Evolutionary conservation across 2,329 filamentous ascomycete species (phyloP).

Genomic region (Aspergillus pseudoterreus): DNA sequence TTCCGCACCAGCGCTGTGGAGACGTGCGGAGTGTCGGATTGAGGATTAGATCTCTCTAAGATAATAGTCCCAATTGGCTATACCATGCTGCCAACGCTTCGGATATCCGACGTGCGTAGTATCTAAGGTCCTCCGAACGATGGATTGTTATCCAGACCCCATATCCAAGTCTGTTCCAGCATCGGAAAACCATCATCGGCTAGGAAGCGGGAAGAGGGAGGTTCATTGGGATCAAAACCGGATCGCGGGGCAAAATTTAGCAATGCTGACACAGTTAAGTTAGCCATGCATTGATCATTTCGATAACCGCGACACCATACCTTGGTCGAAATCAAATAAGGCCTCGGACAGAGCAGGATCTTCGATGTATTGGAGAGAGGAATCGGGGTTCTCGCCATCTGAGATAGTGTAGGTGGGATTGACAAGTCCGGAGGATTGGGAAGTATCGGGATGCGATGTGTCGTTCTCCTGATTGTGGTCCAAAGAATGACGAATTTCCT

Average conservation of each 20-base stretch:
- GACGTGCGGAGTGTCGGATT: too few relatives aligned
- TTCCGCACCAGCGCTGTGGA: too few relatives aligned
- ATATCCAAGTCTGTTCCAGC: constrained; percentile 21
- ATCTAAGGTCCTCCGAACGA: not conserved
- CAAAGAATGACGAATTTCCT: too few relatives aligned
- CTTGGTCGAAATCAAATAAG: constrained; percentile 19
- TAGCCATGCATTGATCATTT: not conserved
- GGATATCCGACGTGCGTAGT: not conserved
- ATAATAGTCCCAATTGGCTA: not conserved
- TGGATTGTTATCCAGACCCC: constrained; percentile 14
- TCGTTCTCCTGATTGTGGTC: not conserved
- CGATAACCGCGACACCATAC: not conserved
- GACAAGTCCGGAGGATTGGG: not conserved
- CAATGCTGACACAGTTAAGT: constrained; percentile 1
- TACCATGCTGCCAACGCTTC: too few relatives aligned
- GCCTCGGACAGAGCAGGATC: constrained; percentile 17
- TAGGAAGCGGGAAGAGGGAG: constrained; percentile 3
- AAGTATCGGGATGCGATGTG: not conserved
- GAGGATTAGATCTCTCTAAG: too few relatives aligned
- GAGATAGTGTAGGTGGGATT: too few relatives aligned
- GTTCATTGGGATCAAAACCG: not conserved
- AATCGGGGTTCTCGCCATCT: not conserved
- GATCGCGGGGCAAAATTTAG: not conserved
- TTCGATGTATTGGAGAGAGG: constrained; percentile 8
- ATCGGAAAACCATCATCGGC: constrained; percentile 8